A percentile compares a stretch with the other conserved stretches of the same genome.
Conservation (phyloP, 108 stramenopile genomes). For the Aurantiochytrium sp. region DNA sequence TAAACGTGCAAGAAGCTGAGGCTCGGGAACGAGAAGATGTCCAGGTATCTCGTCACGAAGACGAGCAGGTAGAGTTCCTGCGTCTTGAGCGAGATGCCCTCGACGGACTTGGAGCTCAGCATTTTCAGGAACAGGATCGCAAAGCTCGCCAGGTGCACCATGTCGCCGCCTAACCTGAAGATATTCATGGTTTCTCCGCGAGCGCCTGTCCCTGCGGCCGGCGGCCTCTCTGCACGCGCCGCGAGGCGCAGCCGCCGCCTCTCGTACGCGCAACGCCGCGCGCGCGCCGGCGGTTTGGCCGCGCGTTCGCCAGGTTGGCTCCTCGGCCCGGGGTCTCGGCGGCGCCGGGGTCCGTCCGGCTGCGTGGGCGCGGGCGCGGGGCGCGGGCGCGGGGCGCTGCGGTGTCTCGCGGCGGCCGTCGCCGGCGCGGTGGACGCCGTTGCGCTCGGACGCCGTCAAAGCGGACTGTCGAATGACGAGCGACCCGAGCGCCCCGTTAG, state of each 20-base stretch:
- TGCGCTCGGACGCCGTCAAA: no score
- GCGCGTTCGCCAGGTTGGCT: no score
- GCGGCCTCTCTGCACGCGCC: not conserved
- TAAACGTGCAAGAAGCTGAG: slow-evolving; percentile 50
- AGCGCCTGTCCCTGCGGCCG: not conserved
- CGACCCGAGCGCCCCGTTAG: no score
- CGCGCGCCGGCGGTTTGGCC: no score
- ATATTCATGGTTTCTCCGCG: slow-evolving; percentile 50
- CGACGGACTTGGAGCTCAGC: slow-evolving; percentile 85
- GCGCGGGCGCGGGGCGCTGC: no score
- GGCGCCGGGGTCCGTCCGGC: no score
- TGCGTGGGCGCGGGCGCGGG: no score
- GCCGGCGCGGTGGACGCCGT: no score
- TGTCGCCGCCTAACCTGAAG: slow-evolving; percentile 90
- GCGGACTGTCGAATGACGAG: no score
- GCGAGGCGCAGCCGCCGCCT: not conserved
- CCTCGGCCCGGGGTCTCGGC: no score
- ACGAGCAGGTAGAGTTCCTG: slow-evolving; percentile 96
- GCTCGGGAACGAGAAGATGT: slow-evolving; percentile 40
- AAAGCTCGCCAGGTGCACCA: slow-evolving; percentile 94
- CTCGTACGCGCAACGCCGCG: no score
- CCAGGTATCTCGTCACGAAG: slow-evolving; percentile 74
- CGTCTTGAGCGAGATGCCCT: slow-evolving; percentile 92
- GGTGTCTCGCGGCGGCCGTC: no score
- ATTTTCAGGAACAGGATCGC: slow-evolving; percentile 89